Evolutionary conservation across 1,139 yeast genomes (phyloP).

Genomic region (Yamadazyma siamensis): DNA sequence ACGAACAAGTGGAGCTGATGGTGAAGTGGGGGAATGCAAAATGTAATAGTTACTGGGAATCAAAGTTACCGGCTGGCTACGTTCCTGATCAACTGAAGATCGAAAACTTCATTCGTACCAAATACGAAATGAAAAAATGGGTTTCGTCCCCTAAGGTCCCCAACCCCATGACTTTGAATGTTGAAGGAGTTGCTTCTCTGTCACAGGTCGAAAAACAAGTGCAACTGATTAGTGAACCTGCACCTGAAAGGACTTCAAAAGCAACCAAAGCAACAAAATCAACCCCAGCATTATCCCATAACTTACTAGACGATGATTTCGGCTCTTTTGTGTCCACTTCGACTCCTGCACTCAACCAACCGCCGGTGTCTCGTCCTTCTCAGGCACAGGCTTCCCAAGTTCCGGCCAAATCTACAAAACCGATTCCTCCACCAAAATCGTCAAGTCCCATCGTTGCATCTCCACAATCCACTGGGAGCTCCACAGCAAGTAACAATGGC

Average conservation of each 20-base stretch:
- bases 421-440: constrained; percentile 2
- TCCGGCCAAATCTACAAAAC: constrained; percentile 10
- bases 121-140: constrained; percentile 92
- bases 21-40: constrained; percentile 81
- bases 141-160: constrained; percentile 50
- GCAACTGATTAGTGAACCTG: background rate
- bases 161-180: constrained; percentile 47
- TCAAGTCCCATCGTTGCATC: constrained; percentile 12
- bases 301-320: constrained; percentile 38
- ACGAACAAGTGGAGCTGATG: constrained; percentile 82
- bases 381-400: constrained; percentile 5
- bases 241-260: too few species aligned
- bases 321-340: constrained; percentile 37
- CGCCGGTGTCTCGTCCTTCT: constrained; percentile 3
- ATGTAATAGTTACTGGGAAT: constrained; percentile 82
- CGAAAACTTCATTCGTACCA: constrained; percentile 85
- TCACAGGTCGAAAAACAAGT: constrained; percentile 1
- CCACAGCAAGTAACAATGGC: constrained; percentile 28
- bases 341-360: constrained; percentile 8
- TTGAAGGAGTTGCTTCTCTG: constrained; percentile 3
- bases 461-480: constrained; percentile 37
- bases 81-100: constrained; percentile 83
- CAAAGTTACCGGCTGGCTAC: constrained; percentile 64
- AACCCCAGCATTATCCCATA: constrained; percentile 5
- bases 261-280: too few species aligned